Evolutionary conservation across 2,329 filamentous ascomycete genomes (phyloP).

Genomic region (Trichoderma hamatum): DNA sequence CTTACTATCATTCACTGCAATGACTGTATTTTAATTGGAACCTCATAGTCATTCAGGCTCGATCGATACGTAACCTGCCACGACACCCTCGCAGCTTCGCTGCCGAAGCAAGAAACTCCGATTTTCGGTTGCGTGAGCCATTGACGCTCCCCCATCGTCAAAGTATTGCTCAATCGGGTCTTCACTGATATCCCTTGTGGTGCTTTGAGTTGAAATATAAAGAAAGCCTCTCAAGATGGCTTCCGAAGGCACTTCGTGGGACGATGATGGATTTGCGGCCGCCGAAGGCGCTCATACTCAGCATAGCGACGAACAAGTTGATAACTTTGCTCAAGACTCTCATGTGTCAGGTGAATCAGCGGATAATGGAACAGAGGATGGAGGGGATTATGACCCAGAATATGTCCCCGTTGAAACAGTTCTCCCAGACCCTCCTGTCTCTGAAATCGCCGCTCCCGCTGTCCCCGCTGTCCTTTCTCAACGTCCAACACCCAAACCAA

Average conservation of each 20-base stretch:
- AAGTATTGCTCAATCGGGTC: background rate
- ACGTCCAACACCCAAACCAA: constrained; percentile 53
- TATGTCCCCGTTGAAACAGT: constrained; percentile 51
- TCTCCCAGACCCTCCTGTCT: constrained; percentile 46
- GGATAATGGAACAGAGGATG: constrained; percentile 55
- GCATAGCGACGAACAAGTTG: constrained; percentile 59
- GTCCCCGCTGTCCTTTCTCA: constrained; percentile 36
- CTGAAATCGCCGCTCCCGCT: constrained; percentile 36
- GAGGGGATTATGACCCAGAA: constrained; percentile 61
- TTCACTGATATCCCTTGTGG: constrained; percentile 4
- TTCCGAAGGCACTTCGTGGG: constrained; percentile 50
- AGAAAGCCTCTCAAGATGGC: constrained; percentile 38
- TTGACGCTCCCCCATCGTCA: constrained; percentile 6
- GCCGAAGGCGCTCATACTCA: constrained; percentile 60
- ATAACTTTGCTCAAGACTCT: constrained; percentile 52
- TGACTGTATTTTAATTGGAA: background rate
- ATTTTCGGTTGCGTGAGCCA: constrained; percentile 5
- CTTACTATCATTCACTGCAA: background rate
- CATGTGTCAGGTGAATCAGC: constrained; percentile 54
- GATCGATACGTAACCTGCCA: constrained; percentile 11
- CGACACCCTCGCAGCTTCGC: background rate
- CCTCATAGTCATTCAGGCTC: background rate
- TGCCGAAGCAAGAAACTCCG: constrained; percentile 1
- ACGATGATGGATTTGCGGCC: constrained; percentile 56
- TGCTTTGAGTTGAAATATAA: constrained; percentile 18